These are phyloP conservation scores for Pseudocercospora eumusae DNA, from an alignment of 2,329 filamentous ascomycete species.

Conservation along the genomic window DNA sequence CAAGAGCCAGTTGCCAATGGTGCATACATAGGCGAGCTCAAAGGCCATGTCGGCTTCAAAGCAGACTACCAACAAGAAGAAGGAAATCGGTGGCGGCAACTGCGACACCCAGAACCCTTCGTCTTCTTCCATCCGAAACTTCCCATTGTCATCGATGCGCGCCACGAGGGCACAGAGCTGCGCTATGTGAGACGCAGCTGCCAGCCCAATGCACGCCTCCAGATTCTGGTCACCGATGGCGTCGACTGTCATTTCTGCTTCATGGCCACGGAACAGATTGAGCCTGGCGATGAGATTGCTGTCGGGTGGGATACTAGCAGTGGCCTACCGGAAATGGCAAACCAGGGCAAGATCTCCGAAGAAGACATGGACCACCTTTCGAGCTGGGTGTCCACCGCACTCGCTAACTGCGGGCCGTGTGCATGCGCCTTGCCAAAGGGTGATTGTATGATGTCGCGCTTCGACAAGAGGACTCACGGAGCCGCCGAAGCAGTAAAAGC, in stretches of 20 bases:
- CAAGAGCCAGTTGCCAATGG: slow-evolving; percentile 53
- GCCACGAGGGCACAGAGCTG: slow-evolving; percentile 79
- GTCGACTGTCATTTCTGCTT: slow-evolving; percentile 92
- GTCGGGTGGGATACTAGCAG: slow-evolving; percentile 58
- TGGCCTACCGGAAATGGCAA: slow-evolving; percentile 28
- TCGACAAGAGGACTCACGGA: slow-evolving; percentile 32
- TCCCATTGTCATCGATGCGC: slow-evolving; percentile 89
- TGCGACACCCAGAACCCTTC: slow-evolving; percentile 55
- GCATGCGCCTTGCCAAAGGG: slow-evolving; percentile 60
- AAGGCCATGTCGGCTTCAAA: slow-evolving; percentile 54
- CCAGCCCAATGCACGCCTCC: slow-evolving; percentile 81
- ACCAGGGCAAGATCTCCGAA: slow-evolving; percentile 24
- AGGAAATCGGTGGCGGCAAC: slow-evolving; percentile 49
- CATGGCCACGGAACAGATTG: slow-evolving; percentile 76
- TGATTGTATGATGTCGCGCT: slow-evolving; percentile 38
- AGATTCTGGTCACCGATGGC: slow-evolving; percentile 76
- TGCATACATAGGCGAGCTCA: slow-evolving; percentile 70
- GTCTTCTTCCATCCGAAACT: slow-evolving; percentile 75
- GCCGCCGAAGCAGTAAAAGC: slow-evolving; percentile 36
- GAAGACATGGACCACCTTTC: slow-evolving; percentile 46
- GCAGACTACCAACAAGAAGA: slow-evolving; percentile 51
- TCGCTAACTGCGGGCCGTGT: slow-evolving; percentile 78
- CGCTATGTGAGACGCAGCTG: slow-evolving; percentile 93
- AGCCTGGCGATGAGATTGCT: slow-evolving; percentile 69
- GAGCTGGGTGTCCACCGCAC: slow-evolving; percentile 67